Base-by-base conservation (phyloP, 345 rosid species). In the Moricandia arvensis region DNA sequence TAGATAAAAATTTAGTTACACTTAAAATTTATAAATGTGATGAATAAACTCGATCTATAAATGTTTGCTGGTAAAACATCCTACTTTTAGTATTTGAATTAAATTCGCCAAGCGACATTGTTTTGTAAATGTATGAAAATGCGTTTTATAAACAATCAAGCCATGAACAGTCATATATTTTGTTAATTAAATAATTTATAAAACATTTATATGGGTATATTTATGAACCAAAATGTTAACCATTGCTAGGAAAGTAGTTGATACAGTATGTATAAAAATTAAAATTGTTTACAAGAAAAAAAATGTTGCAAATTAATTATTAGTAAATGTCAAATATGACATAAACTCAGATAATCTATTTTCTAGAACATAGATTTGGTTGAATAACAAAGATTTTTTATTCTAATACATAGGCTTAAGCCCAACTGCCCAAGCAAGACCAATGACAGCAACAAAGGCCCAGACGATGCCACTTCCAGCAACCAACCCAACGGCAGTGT, bases 401-500 rank as follows among this genome's bases (percentile, higher is more conserved):
- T 21, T 59, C 4, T 15, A 15, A 6, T 45, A 41, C 1, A 59
- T 24, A 24, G 66, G 35, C 7, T 77, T 45, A 64, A 57, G 51
- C 71, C 51, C 24, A 21, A 21, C 24, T 21, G 24, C 24, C 24
- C 54, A 63, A 77, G n/a, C 8, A 29, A 77, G 76, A 51, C 80
- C 75, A 71, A 77, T 16, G 30, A 76, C 0, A 69, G 75, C 49
- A 58, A 59, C 60, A 33, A 64, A 33, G 54, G 67, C 62, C 80
- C 80, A 77, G 1, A 71, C 26, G 67, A 77, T 31, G 43, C 76
- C 34, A 58, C 49, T 77, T 64, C 71, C 71, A 58, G 41, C 80
- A 5, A 77, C 76, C 54, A 71, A 43, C 7, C 67, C 80, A 71
- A 34, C 27, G 7, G 67, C 72, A 9, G 3, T 24, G 64, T 6